Evolutionary conservation across 768 basidiomycete genomes (phyloP).

Genomic region (Candolleomyces aberdarensis): DNA sequence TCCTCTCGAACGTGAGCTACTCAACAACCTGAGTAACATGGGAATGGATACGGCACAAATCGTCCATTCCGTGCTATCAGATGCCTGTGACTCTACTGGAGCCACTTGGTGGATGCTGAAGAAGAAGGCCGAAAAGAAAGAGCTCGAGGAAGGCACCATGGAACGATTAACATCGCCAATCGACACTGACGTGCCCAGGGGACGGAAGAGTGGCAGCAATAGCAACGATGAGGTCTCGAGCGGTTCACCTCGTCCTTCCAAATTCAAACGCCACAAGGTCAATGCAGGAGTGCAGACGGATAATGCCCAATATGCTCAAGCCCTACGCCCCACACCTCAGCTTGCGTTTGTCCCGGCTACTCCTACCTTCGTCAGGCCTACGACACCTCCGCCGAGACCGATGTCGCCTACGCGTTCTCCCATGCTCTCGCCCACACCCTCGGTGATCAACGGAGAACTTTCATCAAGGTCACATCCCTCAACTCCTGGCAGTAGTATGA

Average conservation of each 20-base stretch:
- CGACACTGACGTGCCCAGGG: constrained; percentile 13
- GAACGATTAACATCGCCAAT: constrained; percentile 14
- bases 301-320: constrained; percentile 12
- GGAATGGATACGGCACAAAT: constrained; percentile 96
- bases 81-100: constrained; percentile 90
- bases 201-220: neutral
- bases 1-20: constrained; percentile 70
- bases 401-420: constrained; percentile 46
- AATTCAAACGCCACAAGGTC: constrained; percentile 30
- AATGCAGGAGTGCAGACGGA: constrained; percentile 49
- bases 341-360: constrained; percentile 78
- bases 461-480: constrained; percentile 62
- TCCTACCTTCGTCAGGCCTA: constrained; percentile 51
- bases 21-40: constrained; percentile 68
- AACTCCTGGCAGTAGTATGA: constrained; percentile 62
- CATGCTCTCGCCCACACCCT: constrained; percentile 54
- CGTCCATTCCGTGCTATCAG: constrained; percentile 85
- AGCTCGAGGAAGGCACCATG: constrained; percentile 28
- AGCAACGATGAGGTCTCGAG: constrained; percentile 13
- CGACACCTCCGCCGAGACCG: constrained; percentile 51
- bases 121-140: constrained; percentile 67
- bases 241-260: constrained; percentile 14
- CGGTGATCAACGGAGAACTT: constrained; percentile 42
- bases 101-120: constrained; percentile 97
- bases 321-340: constrained; percentile 41